A percentile compares a stretch with the other conserved stretches of the same genome.
These are phyloP conservation scores for Pichia sp. DNA, from an alignment of 1,139 yeast genomes.

Conservation along the genomic window DNA sequence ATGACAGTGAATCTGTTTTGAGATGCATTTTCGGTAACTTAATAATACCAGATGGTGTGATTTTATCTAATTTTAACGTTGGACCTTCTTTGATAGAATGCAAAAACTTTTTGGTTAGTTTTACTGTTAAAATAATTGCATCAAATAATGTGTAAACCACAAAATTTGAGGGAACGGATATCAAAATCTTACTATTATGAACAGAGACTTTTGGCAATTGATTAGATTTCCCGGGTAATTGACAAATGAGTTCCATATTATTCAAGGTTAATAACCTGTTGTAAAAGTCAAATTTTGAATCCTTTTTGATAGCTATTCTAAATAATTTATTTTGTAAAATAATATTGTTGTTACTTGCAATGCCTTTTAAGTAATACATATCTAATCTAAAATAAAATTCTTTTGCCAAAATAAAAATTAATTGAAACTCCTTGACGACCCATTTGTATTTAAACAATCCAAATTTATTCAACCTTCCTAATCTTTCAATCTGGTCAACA, in stretches of 20 bases:
- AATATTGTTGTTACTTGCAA: slow-evolving; percentile 23
- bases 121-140: slow-evolving; percentile 47
- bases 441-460: slow-evolving; percentile 22
- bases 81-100: slow-evolving; percentile 39
- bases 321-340: slow-evolving; percentile 32
- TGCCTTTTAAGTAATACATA: slow-evolving; percentile 28
- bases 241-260: slow-evolving; percentile 17
- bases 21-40: slow-evolving; percentile 49
- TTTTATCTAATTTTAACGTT: slow-evolving; percentile 32
- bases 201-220: slow-evolving; percentile 30
- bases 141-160: slow-evolving; percentile 58
- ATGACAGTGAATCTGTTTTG: slow-evolving; percentile 40
- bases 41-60: slow-evolving; percentile 35
- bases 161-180: slow-evolving; percentile 42
- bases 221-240: slow-evolving; percentile 21
- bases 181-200: slow-evolving; percentile 39
- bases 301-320: slow-evolving; percentile 42
- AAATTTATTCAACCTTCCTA: slow-evolving; percentile 9
- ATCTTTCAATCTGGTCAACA: neutral
- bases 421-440: slow-evolving; percentile 28
- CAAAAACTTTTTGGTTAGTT: slow-evolving; percentile 49
- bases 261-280: slow-evolving; percentile 12
- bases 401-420: slow-evolving; percentile 36
- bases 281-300: neutral
- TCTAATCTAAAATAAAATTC: slow-evolving; percentile 47